phyloP scores from a whole-genome alignment of 148 eudicot species.

The Persicaria maculosa region DNA sequence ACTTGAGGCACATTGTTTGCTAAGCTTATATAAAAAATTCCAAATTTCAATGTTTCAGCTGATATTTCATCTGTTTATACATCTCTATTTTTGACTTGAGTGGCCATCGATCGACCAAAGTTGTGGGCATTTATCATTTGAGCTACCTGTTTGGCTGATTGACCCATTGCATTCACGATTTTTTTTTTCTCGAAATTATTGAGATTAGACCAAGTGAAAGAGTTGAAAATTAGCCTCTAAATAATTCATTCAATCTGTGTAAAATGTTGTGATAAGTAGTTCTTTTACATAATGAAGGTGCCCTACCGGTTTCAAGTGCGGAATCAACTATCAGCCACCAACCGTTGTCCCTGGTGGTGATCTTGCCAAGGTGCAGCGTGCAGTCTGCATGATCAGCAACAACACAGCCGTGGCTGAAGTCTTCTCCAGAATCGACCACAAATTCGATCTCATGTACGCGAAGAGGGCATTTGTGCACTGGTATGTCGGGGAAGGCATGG shows the following conservation, averaged over 20 bases:
- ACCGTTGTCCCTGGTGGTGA: conserved; percentile 62
- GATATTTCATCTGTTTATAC: neutral
- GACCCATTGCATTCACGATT: neutral
- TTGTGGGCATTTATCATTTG: too few species aligned
- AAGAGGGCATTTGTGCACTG: conserved; percentile 66
- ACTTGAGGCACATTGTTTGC: neutral
- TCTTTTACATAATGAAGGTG: conserved; percentile 27
- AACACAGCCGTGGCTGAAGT: conserved; percentile 65
- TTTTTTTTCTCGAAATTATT: too few species aligned
- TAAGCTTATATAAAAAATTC: neutral
- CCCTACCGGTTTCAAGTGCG: conserved; percentile 64
- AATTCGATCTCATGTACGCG: conserved; percentile 59
- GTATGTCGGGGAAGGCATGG: conserved; percentile 74
- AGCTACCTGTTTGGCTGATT: neutral
- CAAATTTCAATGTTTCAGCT: neutral
- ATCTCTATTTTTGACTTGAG: too few species aligned
- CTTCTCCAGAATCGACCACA: conserved; percentile 54
- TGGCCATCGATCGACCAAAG: too few species aligned
- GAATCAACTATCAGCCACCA: conserved; percentile 62
- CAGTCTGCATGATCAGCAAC: conserved; percentile 71
- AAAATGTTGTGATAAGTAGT: neutral
- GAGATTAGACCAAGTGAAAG: neutral
- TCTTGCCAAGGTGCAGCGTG: conserved; percentile 62
- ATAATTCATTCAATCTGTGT: neutral
- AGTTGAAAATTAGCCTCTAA: neutral